Base-by-base conservation (phyloP, 148 eudicot genomes). In the Camellia lanceoleosa region DNA sequence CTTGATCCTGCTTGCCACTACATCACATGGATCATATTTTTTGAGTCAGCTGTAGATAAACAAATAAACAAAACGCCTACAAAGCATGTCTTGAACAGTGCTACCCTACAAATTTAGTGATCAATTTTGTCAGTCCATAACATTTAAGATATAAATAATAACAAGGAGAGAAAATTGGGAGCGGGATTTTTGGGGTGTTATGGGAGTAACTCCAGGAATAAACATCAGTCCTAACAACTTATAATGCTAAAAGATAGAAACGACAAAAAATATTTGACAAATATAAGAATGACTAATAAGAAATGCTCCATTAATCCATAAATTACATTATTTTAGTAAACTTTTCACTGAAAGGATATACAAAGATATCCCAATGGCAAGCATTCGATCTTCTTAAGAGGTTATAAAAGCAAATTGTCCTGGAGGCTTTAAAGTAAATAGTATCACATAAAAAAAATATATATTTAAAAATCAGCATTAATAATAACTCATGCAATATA, bases 1-100 rank as follows among this genome's bases (percentile, higher is more conserved):
- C 97, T 89, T 68, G 97, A 86, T 83, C 23, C 23, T 18, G 66
- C 23, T 1, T 62, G 66, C 23, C 20, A 18, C 23, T 62, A 19
- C 66, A 62, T 1, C 23, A 62, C n/a, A 62, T 62, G n/a, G 23
- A 62, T 62, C 20, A 18, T 16, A 62, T 14, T 9, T 30, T 18
- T 62, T 62, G 20, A 16, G 66, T 5, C 23, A 18, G 66, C 30
- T 9, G 8, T 62, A 62, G 66, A 62, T 47, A n/a, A 70, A 19
- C 46, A 47, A 44, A 70, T 41, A 70, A 46, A 5, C 47, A 70
- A 44, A 70, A 70, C 42, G 12, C 14, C 43, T 10, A 11, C 69
- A 41, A 3, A 15, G 2, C 6, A 18, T 13, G 71, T 49, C 3
- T 49, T 4, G 52, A 49, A 49, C 52, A 49, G 52, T 7, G 7